Conservation (phyloP, 176 grass and related monocot genomes). For the Microstegium vimineum region DNA sequence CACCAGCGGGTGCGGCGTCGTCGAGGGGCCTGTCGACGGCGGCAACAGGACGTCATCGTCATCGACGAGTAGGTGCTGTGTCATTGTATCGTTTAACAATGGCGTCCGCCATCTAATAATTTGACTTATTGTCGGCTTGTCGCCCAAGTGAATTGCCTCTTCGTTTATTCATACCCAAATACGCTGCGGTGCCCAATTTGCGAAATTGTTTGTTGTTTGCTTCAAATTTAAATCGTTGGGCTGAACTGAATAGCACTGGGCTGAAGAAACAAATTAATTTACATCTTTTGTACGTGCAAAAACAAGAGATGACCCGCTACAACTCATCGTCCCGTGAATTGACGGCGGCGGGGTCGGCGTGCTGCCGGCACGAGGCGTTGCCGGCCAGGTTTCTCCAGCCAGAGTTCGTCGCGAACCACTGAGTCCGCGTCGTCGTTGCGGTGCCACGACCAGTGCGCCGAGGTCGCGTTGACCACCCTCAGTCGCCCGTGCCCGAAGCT, state of each 20-base stretch:
- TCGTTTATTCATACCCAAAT: no score
- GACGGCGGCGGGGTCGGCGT: background rate
- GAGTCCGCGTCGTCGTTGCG: conserved; percentile 73
- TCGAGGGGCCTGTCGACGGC: background rate
- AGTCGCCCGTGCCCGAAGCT: conserved; percentile 89
- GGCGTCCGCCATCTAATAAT: no score
- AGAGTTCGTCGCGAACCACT: conserved; percentile 61
- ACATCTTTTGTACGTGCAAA: no score
- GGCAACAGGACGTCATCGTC: background rate
- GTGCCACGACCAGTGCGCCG: conserved; percentile 89
- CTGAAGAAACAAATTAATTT: no score
- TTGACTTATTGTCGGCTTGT: no score
- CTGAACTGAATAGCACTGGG: no score
- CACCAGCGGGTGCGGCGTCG: background rate
- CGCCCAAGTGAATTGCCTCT: no score
- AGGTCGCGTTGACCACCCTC: conserved; percentile 57
- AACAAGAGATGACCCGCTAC: background rate
- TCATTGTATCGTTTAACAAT: no score
- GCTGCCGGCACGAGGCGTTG: conserved; percentile 25
- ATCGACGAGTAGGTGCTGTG: background rate
- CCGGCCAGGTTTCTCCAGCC: conserved; percentile 58
- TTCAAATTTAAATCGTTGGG: no score
- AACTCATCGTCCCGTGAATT: conserved; percentile 24
- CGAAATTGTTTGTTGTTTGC: no score
- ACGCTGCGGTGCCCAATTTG: no score